Percentiles rank a stretch among this genome's conserved stretches.
Conservation (phyloP, 1,284 basidiomycete genomes). For the Malassezia arunalokei region DNA sequence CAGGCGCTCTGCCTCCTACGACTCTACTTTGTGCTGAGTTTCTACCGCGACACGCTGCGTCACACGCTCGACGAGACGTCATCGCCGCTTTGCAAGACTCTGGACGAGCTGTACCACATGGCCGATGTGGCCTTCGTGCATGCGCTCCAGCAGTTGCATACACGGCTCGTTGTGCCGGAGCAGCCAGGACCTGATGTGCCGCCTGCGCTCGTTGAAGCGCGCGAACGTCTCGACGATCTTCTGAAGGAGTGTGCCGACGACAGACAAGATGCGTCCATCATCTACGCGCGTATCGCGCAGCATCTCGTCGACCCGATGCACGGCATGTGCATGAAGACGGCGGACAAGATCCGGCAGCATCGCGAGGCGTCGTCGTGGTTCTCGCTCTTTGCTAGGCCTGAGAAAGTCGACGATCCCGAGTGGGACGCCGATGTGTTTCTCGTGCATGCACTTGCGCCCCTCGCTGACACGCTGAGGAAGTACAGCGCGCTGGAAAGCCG, state of each 20-base stretch:
- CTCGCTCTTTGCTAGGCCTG: not conserved
- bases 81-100: conserved; percentile 62
- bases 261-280: not conserved
- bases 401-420: not conserved
- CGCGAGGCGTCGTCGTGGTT: not conserved
- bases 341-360: not conserved
- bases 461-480: not conserved
- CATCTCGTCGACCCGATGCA: conserved; percentile 2
- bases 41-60: conserved; percentile 82
- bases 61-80: conserved; percentile 67
- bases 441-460: not conserved
- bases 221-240: not conserved
- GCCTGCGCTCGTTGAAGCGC: not conserved
- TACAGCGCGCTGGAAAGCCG: not conserved
- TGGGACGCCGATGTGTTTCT: conserved; percentile 1
- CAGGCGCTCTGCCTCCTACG: conserved; percentile 81
- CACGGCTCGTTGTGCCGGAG: not conserved
- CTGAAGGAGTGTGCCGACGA: conserved; percentile 1
- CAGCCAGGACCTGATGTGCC: conserved; percentile 1
- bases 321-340: not conserved
- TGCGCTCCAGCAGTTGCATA: conserved; percentile 21
- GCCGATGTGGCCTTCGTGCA: conserved; percentile 25
- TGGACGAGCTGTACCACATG: conserved; percentile 55
- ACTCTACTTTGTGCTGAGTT: conserved; percentile 83
- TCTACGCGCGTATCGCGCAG: not conserved